Base-by-base conservation (phyloP, 768 basidiomycete species). In the Leccinum variicolor region DNA sequence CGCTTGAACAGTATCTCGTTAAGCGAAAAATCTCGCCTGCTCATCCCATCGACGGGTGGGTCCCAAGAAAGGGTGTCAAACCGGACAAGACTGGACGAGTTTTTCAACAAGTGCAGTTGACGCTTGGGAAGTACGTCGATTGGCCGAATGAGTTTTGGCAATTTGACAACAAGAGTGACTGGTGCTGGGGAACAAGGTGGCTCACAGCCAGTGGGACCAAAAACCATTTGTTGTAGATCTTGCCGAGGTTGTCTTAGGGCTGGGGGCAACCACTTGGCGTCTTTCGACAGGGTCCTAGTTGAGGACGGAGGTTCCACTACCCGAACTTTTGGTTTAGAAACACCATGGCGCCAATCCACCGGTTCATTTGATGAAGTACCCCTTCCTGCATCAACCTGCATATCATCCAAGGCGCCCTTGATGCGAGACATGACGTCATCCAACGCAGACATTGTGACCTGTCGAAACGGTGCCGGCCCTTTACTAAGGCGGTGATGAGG, bases 371-470 rank as follows among this genome's bases (percentile, higher is more conserved):
- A 60, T 52, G 51, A 52, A 43, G 54, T 15, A 1, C 54, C 64
- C 29, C 65, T 73, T 59, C 65, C 66, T 43, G 64, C 65, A 28
- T 81, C 80, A 21, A 77, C 74, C 56, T 85, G 87, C 84, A 89
- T 88, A 29, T 79, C 80, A 66, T 84, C 81, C 55, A 94, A 66
- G 14, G 86, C 92, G 31, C 89, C 91, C 66, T 87, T 93, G 66
- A 94, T 92, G 43, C 92, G 83, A 6, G 89, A 90, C 82, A 94
- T 91, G 26, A 84, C 82, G 66, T 94, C 90, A 66, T 90, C 84
- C 60, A 93, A 73, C 17, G 90, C 81, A 3, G 89, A 86, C 84
- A 92, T 90, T 29, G 80, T 73, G 19, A 76, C 77, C 50, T 84
- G 81, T 46, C 78, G 74, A 61, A 74, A 82, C 4, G 73, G 66